phyloP scores from a whole-genome alignment of 306 rosid genomes.

The Ormosia emarginata region DNA sequence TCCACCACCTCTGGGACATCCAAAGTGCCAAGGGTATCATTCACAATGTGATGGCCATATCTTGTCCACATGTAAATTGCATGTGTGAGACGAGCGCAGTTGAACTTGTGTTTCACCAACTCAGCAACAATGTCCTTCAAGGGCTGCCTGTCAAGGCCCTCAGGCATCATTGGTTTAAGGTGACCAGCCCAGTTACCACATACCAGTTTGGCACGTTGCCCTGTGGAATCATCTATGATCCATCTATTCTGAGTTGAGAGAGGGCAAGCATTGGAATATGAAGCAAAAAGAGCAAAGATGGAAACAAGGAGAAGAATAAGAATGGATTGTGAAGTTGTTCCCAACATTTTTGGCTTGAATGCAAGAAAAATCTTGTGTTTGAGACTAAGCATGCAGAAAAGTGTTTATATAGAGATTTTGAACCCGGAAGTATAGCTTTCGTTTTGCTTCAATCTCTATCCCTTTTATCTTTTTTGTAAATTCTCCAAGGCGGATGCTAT shows the following conservation, averaged over 20 bases:
- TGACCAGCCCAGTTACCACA: slow-evolving; percentile 36
- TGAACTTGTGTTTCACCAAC: not conserved
- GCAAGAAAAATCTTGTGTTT: not conserved
- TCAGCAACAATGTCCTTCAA: slow-evolving; percentile 2
- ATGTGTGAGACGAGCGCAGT: slow-evolving; percentile 32
- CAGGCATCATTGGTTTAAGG: slow-evolving; percentile 29
- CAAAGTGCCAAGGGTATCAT: not conserved
- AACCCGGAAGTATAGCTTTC: too few species aligned
- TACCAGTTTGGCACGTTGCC: slow-evolving; percentile 23
- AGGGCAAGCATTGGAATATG: slow-evolving; percentile 12
- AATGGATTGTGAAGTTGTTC: not conserved
- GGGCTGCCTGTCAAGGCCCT: slow-evolving; percentile 29
- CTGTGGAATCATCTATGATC: slow-evolving; percentile 18
- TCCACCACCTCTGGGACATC: not conserved
- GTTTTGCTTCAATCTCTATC: not conserved
- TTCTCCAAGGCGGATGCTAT: too few species aligned
- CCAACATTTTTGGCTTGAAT: slow-evolving; percentile 2
- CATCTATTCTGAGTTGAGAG: slow-evolving; percentile 32
- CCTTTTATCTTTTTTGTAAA: too few species aligned
- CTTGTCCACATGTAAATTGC: slow-evolving; percentile 39
- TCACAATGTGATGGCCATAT: not conserved
- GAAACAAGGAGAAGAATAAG: slow-evolving; percentile 1
- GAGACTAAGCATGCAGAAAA: not conserved
- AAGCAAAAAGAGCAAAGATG: not conserved
- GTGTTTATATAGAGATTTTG: not conserved